Evolutionary conservation across 2,329 filamentous ascomycete species (phyloP), one percentile per base, ranked within the genome.

Genomic region (Cytospora schulzeri): DNA sequence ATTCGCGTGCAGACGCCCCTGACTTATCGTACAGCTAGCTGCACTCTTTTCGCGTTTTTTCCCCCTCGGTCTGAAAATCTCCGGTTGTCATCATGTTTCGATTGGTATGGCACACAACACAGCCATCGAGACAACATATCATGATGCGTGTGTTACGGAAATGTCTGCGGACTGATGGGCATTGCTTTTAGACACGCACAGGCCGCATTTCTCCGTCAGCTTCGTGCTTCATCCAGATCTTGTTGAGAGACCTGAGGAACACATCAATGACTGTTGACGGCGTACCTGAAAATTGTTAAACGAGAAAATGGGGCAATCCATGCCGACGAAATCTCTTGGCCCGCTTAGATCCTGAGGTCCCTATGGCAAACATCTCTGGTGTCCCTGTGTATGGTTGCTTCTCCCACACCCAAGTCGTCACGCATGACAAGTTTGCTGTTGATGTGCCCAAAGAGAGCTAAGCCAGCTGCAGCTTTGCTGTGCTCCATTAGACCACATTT

Each of bases 391-490:
- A 52, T 45, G 53, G 56, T 54, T 59, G 55, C 62, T 48, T 24
- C 45, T 51, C 35, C 53, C 50, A 51, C 51, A 48, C 65, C 53
- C 57, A 52, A 59, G 51, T 35, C 31, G 57, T 50, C 24, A 54
- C 59, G 38, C 50, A 26, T 57, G 26, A 64, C 41, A 59, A 65
- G 62, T 67, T 67, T 67, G 62, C 62, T 64, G 50, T 48, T 60
- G 55, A 52, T 41, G 35, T 45, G 41, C 29, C 9, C 53, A 31
- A 53, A 65, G 31, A 59, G 38, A 59, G 56, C 48, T 28, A 33
- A 50, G 35, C 55, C 52, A 60, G 55, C 62, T 50, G 55, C 53
- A 41, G 41, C 33, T 50, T 50, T 57, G 59, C 52, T 29, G 51
- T 53, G 29, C 24, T 31, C 38, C 45, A 35, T 59, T 29, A 60